Evolutionary conservation across 1,139 yeast species (phyloP).

Genomic region (Magnusiomyces magnusii): DNA sequence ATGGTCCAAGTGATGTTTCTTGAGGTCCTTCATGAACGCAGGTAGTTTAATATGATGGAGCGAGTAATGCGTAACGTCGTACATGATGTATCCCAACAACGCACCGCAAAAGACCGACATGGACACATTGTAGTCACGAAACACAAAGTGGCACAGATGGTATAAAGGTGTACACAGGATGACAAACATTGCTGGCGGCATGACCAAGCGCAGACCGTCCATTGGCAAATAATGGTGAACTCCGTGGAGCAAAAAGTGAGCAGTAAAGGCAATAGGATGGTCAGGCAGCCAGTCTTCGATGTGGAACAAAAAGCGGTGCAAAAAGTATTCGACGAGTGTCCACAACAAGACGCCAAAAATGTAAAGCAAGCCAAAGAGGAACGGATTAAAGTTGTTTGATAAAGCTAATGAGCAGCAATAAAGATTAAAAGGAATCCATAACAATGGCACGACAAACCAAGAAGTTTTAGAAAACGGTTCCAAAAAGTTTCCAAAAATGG

Average conservation of each 20-base stretch:
- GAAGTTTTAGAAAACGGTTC: constrained; percentile 66
- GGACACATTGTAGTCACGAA: constrained; percentile 46
- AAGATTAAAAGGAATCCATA: constrained; percentile 80
- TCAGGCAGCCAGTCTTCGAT: constrained; percentile 82
- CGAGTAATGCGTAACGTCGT: constrained; percentile 85
- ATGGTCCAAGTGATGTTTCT: constrained; percentile 90
- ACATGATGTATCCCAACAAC: constrained; percentile 81
- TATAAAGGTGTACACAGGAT: constrained; percentile 53
- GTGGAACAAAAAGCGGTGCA: constrained; percentile 93
- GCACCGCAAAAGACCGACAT: constrained; percentile 87
- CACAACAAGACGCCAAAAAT: constrained; percentile 71
- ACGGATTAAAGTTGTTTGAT: constrained; percentile 17
- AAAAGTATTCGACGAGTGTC: constrained; percentile 80
- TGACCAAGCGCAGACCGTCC: constrained; percentile 87
- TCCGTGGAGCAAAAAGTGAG: constrained; percentile 90
- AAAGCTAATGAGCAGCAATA: constrained; percentile 39
- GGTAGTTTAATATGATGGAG: constrained; percentile 86
- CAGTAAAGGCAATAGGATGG: constrained; percentile 59
- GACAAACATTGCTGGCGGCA: constrained; percentile 85
- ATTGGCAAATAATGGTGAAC: constrained; percentile 96
- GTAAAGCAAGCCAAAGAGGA: constrained; percentile 37
- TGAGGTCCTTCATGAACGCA: constrained; percentile 60
- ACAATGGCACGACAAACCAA: constrained; percentile 75
- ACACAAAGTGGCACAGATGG: constrained; percentile 53
- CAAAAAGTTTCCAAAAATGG: constrained; percentile 64